Evolutionary conservation across 768 basidiomycete genomes (phyloP), one percentile per base, ranked within the genome.

Genomic region (Trametes coccinea): DNA sequence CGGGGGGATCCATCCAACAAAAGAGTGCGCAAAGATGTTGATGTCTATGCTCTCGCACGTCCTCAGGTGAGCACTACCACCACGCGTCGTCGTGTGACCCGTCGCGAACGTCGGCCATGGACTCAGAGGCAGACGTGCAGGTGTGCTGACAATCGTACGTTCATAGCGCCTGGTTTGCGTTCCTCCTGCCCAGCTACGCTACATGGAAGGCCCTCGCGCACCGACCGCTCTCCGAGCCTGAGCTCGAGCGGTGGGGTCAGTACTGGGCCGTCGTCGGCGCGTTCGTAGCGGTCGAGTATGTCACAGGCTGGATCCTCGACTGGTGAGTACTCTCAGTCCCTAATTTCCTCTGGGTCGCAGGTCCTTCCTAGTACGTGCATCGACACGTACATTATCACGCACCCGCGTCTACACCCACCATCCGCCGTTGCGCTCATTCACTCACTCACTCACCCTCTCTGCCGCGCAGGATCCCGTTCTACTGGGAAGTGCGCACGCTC

Each of bases 401-500:
- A 56, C 44, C 59, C 17, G 30, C 46, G 43, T 58, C 22, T 22
- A 22, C 48, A 58, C 48, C 16, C 56, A 48, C 56, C 48, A n/a
- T 48, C 49, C 51, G 46, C 40, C 22, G 22, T 22, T 22, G 22
- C 22, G 22, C 22, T 1, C 22, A 22, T 22, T 56, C 53, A 53
- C 63, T 45, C 27, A 51, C 53, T 55, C 50, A 37, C 41, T 22
- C 22, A 22, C 22, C 17, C 27, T 11, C 33, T 27, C 17, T 11
- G 13, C 5, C 46, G 22, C 45, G 14, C 67, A 89, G 89, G 89
- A 67, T 90, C 44, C 89, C 89, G 6, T 88, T 91, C 70, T 90
- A 90, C 69, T 89, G 84, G 84, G 89, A 90, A 68, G 47, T 83
- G 54, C 85, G 89, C 66, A 88, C 85, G n/a, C 27, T 84, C 3